Conservation (phyloP, 2,329 filamentous ascomycete species). For the Apiospora koreana region DNA sequence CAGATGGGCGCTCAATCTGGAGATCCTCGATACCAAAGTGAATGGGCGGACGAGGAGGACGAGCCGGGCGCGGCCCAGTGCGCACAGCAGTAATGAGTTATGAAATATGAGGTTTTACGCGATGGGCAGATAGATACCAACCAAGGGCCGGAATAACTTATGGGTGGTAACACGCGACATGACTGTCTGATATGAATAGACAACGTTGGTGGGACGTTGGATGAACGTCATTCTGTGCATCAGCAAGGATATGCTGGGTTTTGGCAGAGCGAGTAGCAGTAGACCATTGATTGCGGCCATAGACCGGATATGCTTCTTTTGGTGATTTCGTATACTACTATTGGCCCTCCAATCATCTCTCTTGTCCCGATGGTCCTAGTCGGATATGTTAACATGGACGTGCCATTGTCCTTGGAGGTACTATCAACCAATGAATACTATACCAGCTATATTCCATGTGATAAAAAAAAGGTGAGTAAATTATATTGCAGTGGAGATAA, state of each 20-base stretch:
- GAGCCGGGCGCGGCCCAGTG: slow-evolving; percentile 67
- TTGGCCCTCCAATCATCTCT: not conserved
- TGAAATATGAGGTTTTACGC: slow-evolving; percentile 22
- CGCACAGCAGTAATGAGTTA: slow-evolving; percentile 64
- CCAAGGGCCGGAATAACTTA: not conserved
- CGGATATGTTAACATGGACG: not conserved
- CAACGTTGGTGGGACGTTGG: not conserved
- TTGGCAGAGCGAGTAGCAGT: not conserved
- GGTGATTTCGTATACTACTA: not conserved
- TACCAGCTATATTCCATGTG: not conserved
- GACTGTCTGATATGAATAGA: slow-evolving; percentile 4
- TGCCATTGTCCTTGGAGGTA: too few relatives aligned
- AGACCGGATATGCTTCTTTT: not conserved
- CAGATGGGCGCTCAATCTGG: slow-evolving; percentile 73
- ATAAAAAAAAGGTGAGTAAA: not conserved
- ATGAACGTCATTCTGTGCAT: not conserved
- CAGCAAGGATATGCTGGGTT: not conserved
- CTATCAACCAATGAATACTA: not conserved
- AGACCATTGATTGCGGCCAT: slow-evolving; percentile 1
- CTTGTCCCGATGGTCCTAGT: not conserved
- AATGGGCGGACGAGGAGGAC: slow-evolving; percentile 73
- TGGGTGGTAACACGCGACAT: not conserved
- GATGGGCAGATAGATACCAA: not conserved
- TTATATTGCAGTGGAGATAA: not conserved
- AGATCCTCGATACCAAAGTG: slow-evolving; percentile 64